Conservation (phyloP, 768 basidiomycete species). For the Mycena chlorophos region DNA sequence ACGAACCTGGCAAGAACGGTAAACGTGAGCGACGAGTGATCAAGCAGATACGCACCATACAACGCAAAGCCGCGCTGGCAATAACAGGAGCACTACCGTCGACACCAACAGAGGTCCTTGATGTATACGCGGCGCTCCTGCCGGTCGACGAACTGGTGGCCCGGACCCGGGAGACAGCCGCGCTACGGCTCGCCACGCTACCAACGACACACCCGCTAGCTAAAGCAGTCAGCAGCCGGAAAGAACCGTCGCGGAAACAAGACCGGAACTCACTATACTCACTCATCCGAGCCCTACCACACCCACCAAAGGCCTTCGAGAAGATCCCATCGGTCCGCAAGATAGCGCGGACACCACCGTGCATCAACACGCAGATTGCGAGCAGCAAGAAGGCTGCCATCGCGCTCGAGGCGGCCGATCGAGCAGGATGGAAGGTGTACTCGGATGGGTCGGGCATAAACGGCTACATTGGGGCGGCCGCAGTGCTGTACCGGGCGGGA, state of each 20-base stretch:
- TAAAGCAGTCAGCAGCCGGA: not conserved
- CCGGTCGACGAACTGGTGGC: not conserved
- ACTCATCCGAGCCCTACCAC: not conserved
- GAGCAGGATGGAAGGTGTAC: constrained; percentile 7
- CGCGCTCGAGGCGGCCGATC: not conserved
- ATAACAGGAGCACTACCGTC: constrained; percentile 17
- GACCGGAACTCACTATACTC: not conserved
- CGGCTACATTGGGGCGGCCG: constrained; percentile 21
- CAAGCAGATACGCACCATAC: constrained; percentile 4
- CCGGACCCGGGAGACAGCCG: not conserved
- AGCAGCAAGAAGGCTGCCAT: not conserved
- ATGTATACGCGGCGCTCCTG: constrained; percentile 5
- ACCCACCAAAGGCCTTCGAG: not conserved
- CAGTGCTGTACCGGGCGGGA: constrained; percentile 10
- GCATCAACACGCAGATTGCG: not conserved
- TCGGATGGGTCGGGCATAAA: constrained; percentile 23
- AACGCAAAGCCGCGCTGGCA: constrained; percentile 3
- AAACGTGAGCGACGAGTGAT: constrained; percentile 1
- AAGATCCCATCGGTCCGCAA: not conserved
- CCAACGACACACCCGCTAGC: not conserved
- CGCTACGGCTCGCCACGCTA: not conserved
- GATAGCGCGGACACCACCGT: not conserved
- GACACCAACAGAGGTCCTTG: constrained; percentile 13
- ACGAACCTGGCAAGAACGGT: not conserved
- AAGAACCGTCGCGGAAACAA: not conserved